phyloP scores from a whole-genome alignment of 176 grass and related monocot species.

The Secale cereale region DNA sequence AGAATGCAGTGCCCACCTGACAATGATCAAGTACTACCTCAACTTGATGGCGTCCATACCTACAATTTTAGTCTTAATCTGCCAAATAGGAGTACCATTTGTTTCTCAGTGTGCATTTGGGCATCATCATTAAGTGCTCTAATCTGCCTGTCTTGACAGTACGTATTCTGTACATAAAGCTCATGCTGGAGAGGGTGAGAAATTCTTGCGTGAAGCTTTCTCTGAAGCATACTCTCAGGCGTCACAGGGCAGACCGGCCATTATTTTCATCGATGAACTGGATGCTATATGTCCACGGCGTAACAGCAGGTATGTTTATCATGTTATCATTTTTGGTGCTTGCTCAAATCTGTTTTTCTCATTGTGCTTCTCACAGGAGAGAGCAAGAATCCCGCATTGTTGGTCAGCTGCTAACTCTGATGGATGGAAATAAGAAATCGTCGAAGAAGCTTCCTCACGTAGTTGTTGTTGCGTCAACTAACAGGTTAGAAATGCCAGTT shows the following conservation, averaged over 20 bases:
- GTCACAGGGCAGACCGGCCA: constrained; percentile 60
- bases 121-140: not conserved
- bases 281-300: constrained; percentile 87
- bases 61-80: not conserved
- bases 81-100: not conserved
- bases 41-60: not conserved
- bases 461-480: constrained; percentile 86
- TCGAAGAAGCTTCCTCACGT: constrained; percentile 57
- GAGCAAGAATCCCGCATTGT: constrained; percentile 76
- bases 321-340: not conserved
- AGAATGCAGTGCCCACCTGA: constrained; percentile 75
- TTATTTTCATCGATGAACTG: constrained; percentile 92
- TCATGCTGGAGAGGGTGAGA: constrained; percentile 84
- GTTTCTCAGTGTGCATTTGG: not conserved
- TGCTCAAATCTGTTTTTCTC: not conserved
- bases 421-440: constrained; percentile 84
- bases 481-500: constrained; percentile 53
- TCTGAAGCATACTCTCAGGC: constrained; percentile 64
- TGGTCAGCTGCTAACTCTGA: constrained; percentile 82
- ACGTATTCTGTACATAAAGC: constrained; percentile 75
- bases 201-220: constrained; percentile 74
- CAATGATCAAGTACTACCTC: constrained; percentile 54
- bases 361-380: constrained; percentile 47
- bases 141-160: constrained; percentile 22
- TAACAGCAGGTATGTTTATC: constrained; percentile 41